Base-by-base conservation (phyloP, 2,329 filamentous ascomycete species). In the Trematosphaeria pertusa region DNA sequence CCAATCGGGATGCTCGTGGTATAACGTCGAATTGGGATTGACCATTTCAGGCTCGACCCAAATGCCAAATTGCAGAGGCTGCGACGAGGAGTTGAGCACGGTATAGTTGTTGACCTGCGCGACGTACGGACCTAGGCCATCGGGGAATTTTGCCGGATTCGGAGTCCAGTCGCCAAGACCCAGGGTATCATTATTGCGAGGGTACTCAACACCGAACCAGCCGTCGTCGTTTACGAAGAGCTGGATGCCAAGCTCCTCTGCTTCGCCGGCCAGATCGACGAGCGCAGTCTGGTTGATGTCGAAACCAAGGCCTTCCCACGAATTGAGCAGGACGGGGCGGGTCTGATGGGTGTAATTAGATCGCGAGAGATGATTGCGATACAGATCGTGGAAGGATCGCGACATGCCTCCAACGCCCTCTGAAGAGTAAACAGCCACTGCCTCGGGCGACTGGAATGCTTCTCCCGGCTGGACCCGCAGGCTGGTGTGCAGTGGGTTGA, bases 1-100 rank as follows among this genome's bases (percentile, higher is more conserved):
- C 85, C 84, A 87, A 44, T 87, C 83, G 0, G 85, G 84, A 53
- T 87, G 84, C 34, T 81, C 70, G 1, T 76, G 65, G 61, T 87
- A 87, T 2, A 87, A 73, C 2, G 74, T 78, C 0, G 84, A 87
- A 42, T 83, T 81, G 1, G 81, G 80, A 46, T 83, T 86, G 38
- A 87, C 79, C 85, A 87, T 87, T 56, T 87, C 85, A 0, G 84
- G 84, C 61, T 87, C 85, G 2, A 87, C 76, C 85, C 85, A 87
- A 3, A 87, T 75, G 12, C 85, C 85, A 52, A 87, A 87, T 10
- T 78, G 74, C 36, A 87, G 64, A 2, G 78, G 74, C 0, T 73
- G 70, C 0, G 76, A 74, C 0, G 76, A 74, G 0, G 78, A 74
- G 21, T 80, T 78, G 2, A 74, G 66, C 0, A 78, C 75, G 3